phyloP scores from a whole-genome alignment of 352 stramenopile genomes.

The Globisporangium cystogenes region DNA sequence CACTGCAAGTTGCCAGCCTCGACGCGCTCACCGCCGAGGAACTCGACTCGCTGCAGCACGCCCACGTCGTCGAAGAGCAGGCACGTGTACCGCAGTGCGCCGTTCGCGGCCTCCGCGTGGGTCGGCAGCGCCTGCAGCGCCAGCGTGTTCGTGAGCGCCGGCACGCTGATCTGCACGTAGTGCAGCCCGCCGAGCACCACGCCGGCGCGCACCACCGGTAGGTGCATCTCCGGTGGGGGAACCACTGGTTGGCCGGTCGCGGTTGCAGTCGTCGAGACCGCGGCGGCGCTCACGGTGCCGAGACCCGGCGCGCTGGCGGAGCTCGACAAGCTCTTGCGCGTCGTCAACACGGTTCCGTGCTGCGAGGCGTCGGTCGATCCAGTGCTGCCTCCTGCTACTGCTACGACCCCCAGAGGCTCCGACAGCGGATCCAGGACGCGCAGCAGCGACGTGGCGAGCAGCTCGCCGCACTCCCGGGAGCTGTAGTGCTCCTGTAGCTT shows the following conservation, averaged over 20 bases:
- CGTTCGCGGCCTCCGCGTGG: conserved; percentile 20
- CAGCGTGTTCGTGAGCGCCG: conserved; percentile 59
- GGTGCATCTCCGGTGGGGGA: conserved; percentile 59
- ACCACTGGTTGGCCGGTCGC: conserved; percentile 23
- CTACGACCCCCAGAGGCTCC: background rate
- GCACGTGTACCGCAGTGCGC: conserved; percentile 41
- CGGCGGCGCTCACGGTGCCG: background rate
- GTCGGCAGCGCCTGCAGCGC: conserved; percentile 54
- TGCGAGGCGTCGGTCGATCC: too few relatives aligned
- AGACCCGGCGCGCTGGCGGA: conserved; percentile 4
- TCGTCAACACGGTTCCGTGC: background rate
- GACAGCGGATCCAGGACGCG: conserved; percentile 58
- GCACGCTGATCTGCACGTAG: conserved; percentile 73
- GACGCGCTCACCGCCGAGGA: conserved; percentile 46
- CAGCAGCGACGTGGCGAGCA: conserved; percentile 60
- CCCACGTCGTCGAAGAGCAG: conserved; percentile 74
- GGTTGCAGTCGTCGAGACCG: background rate
- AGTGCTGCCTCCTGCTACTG: background rate
- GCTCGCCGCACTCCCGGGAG: conserved; percentile 65
- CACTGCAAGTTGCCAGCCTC: conserved; percentile 66
- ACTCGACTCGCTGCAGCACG: conserved; percentile 68
- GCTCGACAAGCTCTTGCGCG: conserved; percentile 7
- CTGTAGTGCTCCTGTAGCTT: conserved; percentile 80
- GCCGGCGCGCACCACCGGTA: conserved; percentile 49
- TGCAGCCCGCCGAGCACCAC: conserved; percentile 42